Percentiles rank a stretch among this genome's conserved stretches.
Conservation (phyloP, 1,139 yeast species). For the Spathaspora sp. region DNA sequence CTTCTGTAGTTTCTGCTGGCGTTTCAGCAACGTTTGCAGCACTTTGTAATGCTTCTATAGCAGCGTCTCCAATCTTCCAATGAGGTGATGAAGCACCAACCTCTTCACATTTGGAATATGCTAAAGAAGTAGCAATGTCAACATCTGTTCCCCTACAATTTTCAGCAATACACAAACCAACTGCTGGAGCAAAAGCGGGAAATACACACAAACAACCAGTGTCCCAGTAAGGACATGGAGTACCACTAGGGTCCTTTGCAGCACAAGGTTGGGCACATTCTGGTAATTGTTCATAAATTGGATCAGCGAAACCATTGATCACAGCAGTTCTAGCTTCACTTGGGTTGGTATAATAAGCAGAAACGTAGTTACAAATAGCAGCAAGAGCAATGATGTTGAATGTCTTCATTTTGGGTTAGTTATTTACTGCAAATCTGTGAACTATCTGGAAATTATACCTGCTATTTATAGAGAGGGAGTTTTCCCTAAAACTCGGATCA, state of each 20-base stretch:
- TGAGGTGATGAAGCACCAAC: constrained; percentile 27
- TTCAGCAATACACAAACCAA: constrained; percentile 31
- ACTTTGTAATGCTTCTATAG: constrained; percentile 11
- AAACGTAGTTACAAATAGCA: too few species aligned
- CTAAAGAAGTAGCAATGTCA: constrained; percentile 22
- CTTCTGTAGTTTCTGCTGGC: constrained; percentile 6
- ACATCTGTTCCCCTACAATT: constrained; percentile 28
- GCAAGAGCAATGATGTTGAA: too few species aligned
- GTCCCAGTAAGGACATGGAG: constrained; percentile 43
- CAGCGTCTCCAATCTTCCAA: constrained; percentile 19
- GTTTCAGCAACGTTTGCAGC: constrained; percentile 22
- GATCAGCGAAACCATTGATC: constrained; percentile 44
- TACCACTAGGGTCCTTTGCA: constrained; percentile 18
- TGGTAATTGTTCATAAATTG: constrained; percentile 28
- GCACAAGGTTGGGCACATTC: constrained; percentile 31
- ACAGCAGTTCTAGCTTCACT: constrained; percentile 23
- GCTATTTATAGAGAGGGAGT: too few species aligned
- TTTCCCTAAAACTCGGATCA: too few species aligned
- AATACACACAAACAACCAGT: constrained; percentile 40
- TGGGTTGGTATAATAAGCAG: too few species aligned
- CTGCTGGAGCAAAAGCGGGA: constrained; percentile 25
- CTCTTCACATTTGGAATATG: constrained; percentile 24
- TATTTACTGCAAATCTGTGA: too few species aligned
- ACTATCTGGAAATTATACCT: too few species aligned
- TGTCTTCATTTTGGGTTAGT: constrained; percentile 8